phyloP scores from a whole-genome alignment of 78 protist species.

The Dictyostelium brefeldianum region DNA sequence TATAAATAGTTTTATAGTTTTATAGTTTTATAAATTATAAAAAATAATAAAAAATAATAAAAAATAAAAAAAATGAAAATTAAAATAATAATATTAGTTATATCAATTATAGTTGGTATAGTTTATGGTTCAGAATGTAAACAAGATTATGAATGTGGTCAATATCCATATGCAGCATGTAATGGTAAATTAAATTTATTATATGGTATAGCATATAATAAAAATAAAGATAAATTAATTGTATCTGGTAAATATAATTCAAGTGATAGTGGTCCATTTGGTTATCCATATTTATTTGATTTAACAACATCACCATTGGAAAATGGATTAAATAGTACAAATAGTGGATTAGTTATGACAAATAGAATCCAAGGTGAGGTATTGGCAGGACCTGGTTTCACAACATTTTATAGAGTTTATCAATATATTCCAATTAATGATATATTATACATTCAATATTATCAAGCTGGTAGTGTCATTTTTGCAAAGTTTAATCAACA shows the following conservation, averaged over 20 bases:
- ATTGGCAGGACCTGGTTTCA: neutral
- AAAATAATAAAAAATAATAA: neutral
- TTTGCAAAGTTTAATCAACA: neutral
- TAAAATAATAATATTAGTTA: neutral
- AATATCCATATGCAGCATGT: conserved; percentile 37
- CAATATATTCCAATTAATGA: neutral
- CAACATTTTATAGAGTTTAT: neutral
- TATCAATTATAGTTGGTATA: neutral
- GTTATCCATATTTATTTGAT: conserved; percentile 1
- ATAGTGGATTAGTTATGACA: neutral
- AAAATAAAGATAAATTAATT: neutral
- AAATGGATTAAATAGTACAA: neutral
- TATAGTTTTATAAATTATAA: neutral
- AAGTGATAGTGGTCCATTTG: conserved; percentile 25
- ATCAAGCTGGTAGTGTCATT: neutral
- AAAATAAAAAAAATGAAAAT: neutral
- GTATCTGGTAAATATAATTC: conserved; percentile 38
- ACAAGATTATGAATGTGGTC: conserved; percentile 20
- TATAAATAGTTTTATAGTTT: too few species aligned
- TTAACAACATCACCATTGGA: neutral
- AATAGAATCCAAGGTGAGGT: neutral
- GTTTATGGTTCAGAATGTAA: neutral
- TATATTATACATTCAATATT: neutral
- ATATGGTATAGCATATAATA: neutral
- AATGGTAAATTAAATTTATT: conserved; percentile 2